Evolutionary conservation across 176 grass and related monocot species (phyloP).

Genomic region (Cenchrus purpureus): DNA sequence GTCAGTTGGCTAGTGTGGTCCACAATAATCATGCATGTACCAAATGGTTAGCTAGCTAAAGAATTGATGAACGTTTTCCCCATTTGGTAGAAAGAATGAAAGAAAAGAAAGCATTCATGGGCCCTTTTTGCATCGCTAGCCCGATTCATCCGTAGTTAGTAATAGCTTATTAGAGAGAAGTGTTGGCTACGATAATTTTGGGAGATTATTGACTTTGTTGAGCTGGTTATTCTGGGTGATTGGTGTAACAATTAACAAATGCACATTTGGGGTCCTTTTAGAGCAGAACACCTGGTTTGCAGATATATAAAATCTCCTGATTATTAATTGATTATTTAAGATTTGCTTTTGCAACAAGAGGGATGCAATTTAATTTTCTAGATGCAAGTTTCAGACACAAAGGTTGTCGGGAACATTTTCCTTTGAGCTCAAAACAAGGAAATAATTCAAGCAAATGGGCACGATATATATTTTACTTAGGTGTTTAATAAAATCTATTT

Average conservation of each 20-base stretch:
- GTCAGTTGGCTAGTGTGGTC: constrained; percentile 30
- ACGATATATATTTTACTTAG: too few relatives aligned
- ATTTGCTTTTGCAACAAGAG: not conserved
- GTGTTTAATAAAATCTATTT: not conserved
- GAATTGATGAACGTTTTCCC: not conserved
- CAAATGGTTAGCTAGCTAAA: not conserved
- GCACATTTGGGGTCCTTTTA: not conserved
- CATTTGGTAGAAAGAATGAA: not conserved
- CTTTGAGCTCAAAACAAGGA: not conserved
- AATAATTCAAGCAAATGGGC: too few relatives aligned
- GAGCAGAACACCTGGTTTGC: not conserved
- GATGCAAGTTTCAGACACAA: not conserved
- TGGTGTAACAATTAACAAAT: not conserved
- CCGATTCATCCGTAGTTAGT: not conserved
- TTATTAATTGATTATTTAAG: not conserved
- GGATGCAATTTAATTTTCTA: not conserved
- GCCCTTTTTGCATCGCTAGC: not conserved
- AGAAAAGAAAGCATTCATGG: constrained; percentile 6
- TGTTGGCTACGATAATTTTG: not conserved
- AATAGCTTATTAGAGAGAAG: not conserved
- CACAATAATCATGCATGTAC: not conserved
- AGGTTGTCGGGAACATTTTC: not conserved
- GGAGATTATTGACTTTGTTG: not conserved
- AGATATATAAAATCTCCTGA: not conserved
- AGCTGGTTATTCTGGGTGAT: not conserved